Evolutionary conservation across 257 asterid genomes (phyloP).

Genomic region (Gardenia jasminoides): DNA sequence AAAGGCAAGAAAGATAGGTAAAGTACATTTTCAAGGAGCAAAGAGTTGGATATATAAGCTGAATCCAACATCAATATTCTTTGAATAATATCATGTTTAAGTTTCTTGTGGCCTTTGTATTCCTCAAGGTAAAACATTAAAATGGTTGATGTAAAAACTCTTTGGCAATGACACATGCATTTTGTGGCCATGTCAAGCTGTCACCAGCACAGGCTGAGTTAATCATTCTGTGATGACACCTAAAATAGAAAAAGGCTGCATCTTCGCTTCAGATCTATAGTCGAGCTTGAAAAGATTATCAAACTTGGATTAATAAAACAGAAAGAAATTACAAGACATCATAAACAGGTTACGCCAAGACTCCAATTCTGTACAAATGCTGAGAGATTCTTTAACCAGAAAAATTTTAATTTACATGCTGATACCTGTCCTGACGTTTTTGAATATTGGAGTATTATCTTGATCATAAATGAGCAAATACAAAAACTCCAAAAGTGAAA

Average conservation of each 20-base stretch:
- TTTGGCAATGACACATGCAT: neutral
- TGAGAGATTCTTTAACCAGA: neutral
- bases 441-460: neutral
- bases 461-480: neutral
- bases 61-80: neutral
- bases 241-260: neutral
- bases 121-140: neutral
- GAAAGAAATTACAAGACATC: neutral
- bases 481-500: neutral
- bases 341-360: neutral
- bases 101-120: neutral
- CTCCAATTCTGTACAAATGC: neutral
- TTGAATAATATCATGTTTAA: neutral
- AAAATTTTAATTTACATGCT: neutral
- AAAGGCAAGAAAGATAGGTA: conserved; percentile 32
- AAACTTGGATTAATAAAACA: neutral
- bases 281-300: neutral
- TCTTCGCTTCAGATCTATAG: neutral
- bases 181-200: neutral
- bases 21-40: neutral
- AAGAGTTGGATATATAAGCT: neutral
- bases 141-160: conserved; percentile 4
- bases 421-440: neutral
- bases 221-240: neutral
- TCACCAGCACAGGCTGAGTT: neutral